Conservation (phyloP, 805 yeast species). For the Ogataea pilisensis region DNA sequence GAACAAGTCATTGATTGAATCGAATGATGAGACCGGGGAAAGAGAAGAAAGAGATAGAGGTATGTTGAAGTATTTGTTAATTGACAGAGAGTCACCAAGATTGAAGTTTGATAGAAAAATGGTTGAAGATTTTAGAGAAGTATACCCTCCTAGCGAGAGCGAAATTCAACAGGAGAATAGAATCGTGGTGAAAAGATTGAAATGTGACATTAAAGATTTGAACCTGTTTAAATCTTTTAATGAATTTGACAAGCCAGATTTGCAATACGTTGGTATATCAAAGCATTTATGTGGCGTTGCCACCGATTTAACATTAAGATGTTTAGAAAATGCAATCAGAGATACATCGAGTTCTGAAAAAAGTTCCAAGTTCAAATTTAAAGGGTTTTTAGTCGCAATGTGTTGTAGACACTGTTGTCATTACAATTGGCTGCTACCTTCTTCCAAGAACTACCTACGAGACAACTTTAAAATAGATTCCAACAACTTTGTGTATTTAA, state of each 20-base stretch:
- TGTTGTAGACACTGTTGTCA: constrained; percentile 87
- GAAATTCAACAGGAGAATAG: not conserved
- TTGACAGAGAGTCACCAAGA: constrained; percentile 75
- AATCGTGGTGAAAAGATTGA: constrained; percentile 39
- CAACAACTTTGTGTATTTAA: constrained; percentile 36
- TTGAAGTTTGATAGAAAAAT: constrained; percentile 76
- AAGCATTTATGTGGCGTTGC: constrained; percentile 95
- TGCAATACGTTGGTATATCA: constrained; percentile 55
- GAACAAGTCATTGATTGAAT: constrained; percentile 28
- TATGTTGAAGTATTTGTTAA: constrained; percentile 43
- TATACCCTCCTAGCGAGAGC: constrained; percentile 1
- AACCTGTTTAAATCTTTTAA: constrained; percentile 43
- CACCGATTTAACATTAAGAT: constrained; percentile 76
- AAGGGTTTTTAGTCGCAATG: constrained; percentile 79
- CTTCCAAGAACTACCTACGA: constrained; percentile 38
- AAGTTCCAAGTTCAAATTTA: constrained; percentile 16
- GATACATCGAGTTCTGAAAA: constrained; percentile 5
- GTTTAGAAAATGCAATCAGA: constrained; percentile 37
- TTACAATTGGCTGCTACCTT: constrained; percentile 49
- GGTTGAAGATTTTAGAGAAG: constrained; percentile 43
- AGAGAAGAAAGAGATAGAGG: not conserved
- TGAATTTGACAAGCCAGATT: constrained; percentile 11
- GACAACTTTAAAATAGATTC: constrained; percentile 28
- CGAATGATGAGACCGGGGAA: not conserved
- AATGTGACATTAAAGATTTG: constrained; percentile 80